Evolutionary conservation across 345 rosid genomes (phyloP), one percentile per base, ranked within the genome.

Genomic region (Viola odorata): DNA sequence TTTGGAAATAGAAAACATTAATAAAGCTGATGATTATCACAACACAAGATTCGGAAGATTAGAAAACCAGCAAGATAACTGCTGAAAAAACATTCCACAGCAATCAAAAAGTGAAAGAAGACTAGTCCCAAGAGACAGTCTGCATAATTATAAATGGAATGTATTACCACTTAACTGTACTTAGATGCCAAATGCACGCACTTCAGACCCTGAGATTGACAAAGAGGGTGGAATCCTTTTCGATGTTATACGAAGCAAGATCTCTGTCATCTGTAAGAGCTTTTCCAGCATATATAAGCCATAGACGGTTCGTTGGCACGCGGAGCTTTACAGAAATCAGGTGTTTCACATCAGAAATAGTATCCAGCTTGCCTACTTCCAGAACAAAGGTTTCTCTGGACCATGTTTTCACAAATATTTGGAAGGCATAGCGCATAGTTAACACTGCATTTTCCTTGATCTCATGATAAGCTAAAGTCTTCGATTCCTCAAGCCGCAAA

Each of bases 371-470:
- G 15, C 55, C 11, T 44, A 75, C 79, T 58, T 67, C 52, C n/a
- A 80, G 76, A n/a, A 76, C 67, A 5, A 75, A 4, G 38, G 71
- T 76, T 55, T 69, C 65, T 39, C 80, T 74, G 15, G 36, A 64
- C 75, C 79, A 71, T 11, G 63, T 45, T 59, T 40, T 74, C 12
- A 74, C 75, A 58, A 74, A 80, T 63, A 71, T 55, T 61, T 69
- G 84, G 66, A 60, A 53, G 0, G 3, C 8, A 10, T 32, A 14
- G 8, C 45, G 64, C 48, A 77, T 42, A 60, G 64, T 57, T 11
- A 80, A 64, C 55, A 59, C 3, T 5, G 58, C 69, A 13, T 55
- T 65, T 11, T 80, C 76, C 67, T 72, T 58, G 47, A 75, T 55
- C 47, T 61, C 61, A 13, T 72, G 72, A 56, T 16, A 69, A 45